Base-by-base conservation (phyloP, 192 early-diverging fungal species). In the Chytriomyces confervae region DNA sequence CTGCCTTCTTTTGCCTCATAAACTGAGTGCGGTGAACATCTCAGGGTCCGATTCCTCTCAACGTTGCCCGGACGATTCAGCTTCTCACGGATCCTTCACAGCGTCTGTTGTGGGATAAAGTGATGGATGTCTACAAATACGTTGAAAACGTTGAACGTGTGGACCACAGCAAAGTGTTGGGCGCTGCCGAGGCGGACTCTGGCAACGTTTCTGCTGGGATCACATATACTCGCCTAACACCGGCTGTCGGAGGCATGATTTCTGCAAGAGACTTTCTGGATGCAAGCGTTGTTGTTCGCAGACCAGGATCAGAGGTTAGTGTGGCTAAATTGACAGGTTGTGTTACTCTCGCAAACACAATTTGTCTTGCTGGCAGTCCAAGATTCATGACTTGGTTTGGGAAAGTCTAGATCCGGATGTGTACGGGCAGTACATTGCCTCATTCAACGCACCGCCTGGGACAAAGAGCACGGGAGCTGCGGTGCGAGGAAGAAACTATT, bases 241-340 rank as follows among this genome's bases (percentile, higher is more conserved):
- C 72, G 16, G 72, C 72, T 27, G 72, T 45, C 16, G 29, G 72
- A 6, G 72, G 72, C 7, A 74, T 74, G 72, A 74, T 74, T 74
- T 7, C 57, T 7, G 10, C 27, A 5, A 6, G 72, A 24, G 72
- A 74, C 44, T 74, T 74, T 74, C 13, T 74, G 60, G 72, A 74
- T 44, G 61, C 46, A 18, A 62, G 43, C 44, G 50, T 74, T 29
- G 60, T 74, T 2, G 61, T 62, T 20, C 10, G 3, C 3, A 13
- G 48, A 5, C 67, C 67, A 6, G 69, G 18, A 18, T 23, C n/a
- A 18, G 72, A n/a, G 36, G 72, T 50, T 62, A 7, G 23, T 65
- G 11, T 36, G 11, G 63, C 53, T 13, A n/a, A n/a, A 23, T 11
- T 20, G 11, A 36, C 36, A 36, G 36, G 36, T 36, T 36, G 36